Evolutionary conservation across 2,329 filamentous ascomycete genomes (phyloP), one percentile per base, ranked within the genome.

Genomic region (Gyromitra esculenta): DNA sequence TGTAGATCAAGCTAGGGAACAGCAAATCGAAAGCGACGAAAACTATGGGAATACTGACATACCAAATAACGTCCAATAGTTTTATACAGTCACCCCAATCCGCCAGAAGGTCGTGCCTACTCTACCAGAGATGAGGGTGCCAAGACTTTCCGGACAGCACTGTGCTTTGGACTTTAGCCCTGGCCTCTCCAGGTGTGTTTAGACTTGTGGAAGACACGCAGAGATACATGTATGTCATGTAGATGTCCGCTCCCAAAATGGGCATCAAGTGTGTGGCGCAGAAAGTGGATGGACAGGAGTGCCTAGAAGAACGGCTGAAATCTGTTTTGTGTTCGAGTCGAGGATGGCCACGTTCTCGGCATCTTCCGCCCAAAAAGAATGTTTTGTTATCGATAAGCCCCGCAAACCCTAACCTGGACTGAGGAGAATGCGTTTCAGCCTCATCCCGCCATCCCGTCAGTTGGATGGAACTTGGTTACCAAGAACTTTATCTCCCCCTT

Each of bases 351-450:
- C 37, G 41, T 43, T 18, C 37, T 18, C 56, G 31, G 31, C 31
- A 59, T 59, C 31, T 39, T 8, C 57, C 57, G 57, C 56, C 31
- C 1, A 5, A 15, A 57, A 37, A 35, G 52, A 13, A 2, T 21
- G 57, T 31, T 31, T 25, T 31, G 18, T 67, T 67, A 67, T 67
- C 64, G 64, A 67, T 67, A 67, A 45, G 63, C n/a, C n/a, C 35
- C 8, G 5, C 15, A 43, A 65, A 21, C 62, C 62, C 62, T 65
- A 65, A 65, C 48, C 48, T 25, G 37, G 5, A n/a, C 6, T 9
- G 15, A 50, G 18, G 45, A 13, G 48, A 59, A 57, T 9, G 6
- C 11, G 31, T 25, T 11, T 31, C 50, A 54, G 50, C 18, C 50
- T 54, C 50, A 54, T n/a, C 48, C 48, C 18, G 18, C 25, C 43